Evolutionary conservation across 2,329 filamentous ascomycete species (phyloP).

Genomic region (Herpotrichia juniperi): DNA sequence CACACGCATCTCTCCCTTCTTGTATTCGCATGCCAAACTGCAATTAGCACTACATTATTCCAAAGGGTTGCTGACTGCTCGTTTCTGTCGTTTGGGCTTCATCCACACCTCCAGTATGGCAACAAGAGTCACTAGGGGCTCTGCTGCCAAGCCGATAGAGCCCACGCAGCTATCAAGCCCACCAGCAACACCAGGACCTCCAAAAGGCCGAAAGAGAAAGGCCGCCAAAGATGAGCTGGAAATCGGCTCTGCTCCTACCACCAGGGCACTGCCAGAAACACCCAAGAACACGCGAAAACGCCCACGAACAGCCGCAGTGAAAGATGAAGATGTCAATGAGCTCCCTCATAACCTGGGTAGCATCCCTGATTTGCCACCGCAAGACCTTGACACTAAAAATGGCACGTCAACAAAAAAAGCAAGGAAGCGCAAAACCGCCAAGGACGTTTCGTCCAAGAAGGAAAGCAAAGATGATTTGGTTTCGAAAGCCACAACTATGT

Average conservation of each 20-base stretch:
- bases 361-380: constrained; percentile 18
- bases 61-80: background rate
- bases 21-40: background rate
- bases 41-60: background rate
- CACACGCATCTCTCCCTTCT: background rate
- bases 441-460: constrained; percentile 14
- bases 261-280: constrained; percentile 11
- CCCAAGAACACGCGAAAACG: constrained; percentile 46
- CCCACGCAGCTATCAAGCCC: constrained; percentile 52
- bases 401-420: constrained; percentile 22
- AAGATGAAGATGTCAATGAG: constrained; percentile 52
- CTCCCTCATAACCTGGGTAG: constrained; percentile 63
- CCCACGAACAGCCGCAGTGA: constrained; percentile 39
- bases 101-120: constrained; percentile 28
- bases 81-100: background rate
- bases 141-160: constrained; percentile 27
- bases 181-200: constrained; percentile 45
- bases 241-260: background rate
- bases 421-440: constrained; percentile 14
- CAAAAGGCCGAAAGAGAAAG: constrained; percentile 33
- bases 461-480: constrained; percentile 29
- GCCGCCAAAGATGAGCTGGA: constrained; percentile 24
- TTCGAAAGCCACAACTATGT: constrained; percentile 29
- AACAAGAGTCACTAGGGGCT: constrained; percentile 36
- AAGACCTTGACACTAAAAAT: constrained; percentile 10